Evolutionary conservation across 768 basidiomycete genomes (phyloP).

Genomic region (Mrakia gelida): DNA sequence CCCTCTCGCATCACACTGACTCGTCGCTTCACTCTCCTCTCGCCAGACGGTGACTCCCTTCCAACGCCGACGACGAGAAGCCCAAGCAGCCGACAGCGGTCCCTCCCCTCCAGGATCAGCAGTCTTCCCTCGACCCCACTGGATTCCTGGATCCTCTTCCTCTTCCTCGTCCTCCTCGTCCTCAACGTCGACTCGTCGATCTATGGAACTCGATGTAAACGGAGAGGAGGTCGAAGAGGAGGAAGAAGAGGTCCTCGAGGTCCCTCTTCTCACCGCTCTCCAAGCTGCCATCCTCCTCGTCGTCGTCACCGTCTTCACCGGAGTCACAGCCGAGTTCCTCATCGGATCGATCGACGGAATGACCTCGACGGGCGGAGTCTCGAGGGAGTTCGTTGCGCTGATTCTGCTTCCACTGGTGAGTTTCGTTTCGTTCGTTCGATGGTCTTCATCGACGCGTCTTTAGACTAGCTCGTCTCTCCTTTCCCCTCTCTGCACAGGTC

Average conservation of each 20-base stretch:
- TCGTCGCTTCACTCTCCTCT: background rate
- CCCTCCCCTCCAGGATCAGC: slow-evolving; percentile 25
- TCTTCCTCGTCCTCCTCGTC: slow-evolving; percentile 22
- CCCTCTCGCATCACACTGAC: background rate
- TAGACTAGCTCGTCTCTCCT: background rate
- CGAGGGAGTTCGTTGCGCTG: slow-evolving; percentile 26
- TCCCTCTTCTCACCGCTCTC: slow-evolving; percentile 33
- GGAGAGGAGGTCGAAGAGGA: slow-evolving; percentile 28
- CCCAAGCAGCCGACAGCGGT: slow-evolving; percentile 10
- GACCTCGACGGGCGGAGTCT: slow-evolving; percentile 34
- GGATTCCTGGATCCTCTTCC: slow-evolving; percentile 24
- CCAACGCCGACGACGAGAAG: slow-evolving; percentile 25
- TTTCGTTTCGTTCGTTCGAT: background rate
- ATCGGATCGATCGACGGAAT: slow-evolving; percentile 7
- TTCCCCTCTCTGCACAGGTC: background rate
- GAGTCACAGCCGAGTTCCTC: slow-evolving; percentile 35
- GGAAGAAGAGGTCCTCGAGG: slow-evolving; percentile 32
- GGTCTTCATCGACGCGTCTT: background rate
- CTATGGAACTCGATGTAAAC: background rate
- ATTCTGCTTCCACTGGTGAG: slow-evolving; percentile 30
- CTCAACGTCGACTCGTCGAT: background rate
- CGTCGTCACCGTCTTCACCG: slow-evolving; percentile 41
- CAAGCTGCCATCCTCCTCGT: slow-evolving; percentile 38
- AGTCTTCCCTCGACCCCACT: slow-evolving; percentile 27
- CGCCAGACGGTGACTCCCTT: slow-evolving; percentile 20